Base-by-base conservation (phyloP, 139 green algal genomes). In the Yamagishiella unicocca region DNA sequence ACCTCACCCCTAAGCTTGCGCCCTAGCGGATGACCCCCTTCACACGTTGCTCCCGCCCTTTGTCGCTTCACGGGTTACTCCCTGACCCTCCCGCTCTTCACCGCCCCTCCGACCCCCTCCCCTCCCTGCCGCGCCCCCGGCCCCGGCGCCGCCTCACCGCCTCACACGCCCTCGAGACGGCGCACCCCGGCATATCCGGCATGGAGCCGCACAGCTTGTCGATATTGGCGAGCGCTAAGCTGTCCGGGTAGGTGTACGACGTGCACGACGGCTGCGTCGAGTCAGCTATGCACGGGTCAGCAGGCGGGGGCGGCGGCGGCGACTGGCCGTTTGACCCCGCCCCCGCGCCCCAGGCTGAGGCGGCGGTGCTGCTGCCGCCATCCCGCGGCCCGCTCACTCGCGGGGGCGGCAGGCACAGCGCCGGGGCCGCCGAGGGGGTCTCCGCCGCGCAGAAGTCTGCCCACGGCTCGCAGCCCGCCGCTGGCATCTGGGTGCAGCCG, bases 141-240 rank as follows among this genome's bases (percentile, higher is more conserved):
- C 64, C n/a, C 29, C 24, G 4, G 40, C 9, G 9, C 6, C 22
- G 10, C 10, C 80, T 17, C 43, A 86, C 80, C 80, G 71, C 35
- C 35, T 75, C 58, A 40, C 83, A 88, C 1, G 40, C 83, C 40
- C 25, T 25, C 37, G 7, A 17, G 40, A 88, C 58, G 61, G 70
- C 77, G 55, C 84, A 89, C 0, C 84, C 84, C 9, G 84, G 84
- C 84, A 89, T 89, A 53, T 84, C 72, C 2, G 84, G 84, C 84
- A 89, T 89, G 58, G 73, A 78, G 40, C 54, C 43, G 73, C 84
- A 89, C 73, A 89, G 58, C 55, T 21, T 35, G n/a, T 37, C 84
- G 0, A 71, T 78, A 46, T 84, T 74, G 0, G 42, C 43, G 1
- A 22, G n/a, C 9, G 74, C 58, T 2, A 37, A 19, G 24, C 29